Evolutionary conservation across 208 protist species (phyloP), one percentile per base, ranked within the genome.

Genomic region (Blechomonas ayalai): DNA sequence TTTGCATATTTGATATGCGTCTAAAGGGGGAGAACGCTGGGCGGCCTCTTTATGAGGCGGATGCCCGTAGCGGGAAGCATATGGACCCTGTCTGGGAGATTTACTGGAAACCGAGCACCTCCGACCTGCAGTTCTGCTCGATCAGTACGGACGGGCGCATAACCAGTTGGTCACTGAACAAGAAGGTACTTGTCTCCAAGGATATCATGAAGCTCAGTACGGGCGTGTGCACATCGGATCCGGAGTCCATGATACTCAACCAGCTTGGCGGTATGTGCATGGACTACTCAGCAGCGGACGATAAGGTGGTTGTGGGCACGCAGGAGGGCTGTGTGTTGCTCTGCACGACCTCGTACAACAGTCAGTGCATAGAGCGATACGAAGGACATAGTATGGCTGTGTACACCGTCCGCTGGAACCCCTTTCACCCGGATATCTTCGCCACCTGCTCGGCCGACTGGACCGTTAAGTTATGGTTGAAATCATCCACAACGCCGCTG

Each of bases 381-480:
- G 82, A 91, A 19, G 90, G 90, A 2, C 88, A 95, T 69, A 77
- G 80, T 59, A 95, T 97, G 82, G 79, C 89, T 4, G 86, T 98
- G 13, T 98, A 98, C 76, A 77, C 86, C 19, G 83, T 84, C 2
- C 82, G 82, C 51, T 99, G 96, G 95, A 98, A 98, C 70, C 75
- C 68, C 4, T 98, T 95, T 65, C 94, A 98, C 59, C 76, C 82
- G 0, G 68, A 90, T 49, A 73, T 98, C 26, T 98, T 98, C 70
- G 38, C 97, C 38, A 97, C 96, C 27, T 90, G 81, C 65, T 96
- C 88, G 2, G 92, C 92, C 0, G 97, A 99, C 69, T 99, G 97
- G 97, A 97, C 90, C 8, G 90, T 98, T 15, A 97, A 97, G 63
- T 58, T 99, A 32, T 99, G 96, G 95, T 82, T 98, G 34, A 79